Evolutionary conservation across 2,329 filamentous ascomycete species (phyloP).

Genomic region (Ceratocystis cacaofunesta): DNA sequence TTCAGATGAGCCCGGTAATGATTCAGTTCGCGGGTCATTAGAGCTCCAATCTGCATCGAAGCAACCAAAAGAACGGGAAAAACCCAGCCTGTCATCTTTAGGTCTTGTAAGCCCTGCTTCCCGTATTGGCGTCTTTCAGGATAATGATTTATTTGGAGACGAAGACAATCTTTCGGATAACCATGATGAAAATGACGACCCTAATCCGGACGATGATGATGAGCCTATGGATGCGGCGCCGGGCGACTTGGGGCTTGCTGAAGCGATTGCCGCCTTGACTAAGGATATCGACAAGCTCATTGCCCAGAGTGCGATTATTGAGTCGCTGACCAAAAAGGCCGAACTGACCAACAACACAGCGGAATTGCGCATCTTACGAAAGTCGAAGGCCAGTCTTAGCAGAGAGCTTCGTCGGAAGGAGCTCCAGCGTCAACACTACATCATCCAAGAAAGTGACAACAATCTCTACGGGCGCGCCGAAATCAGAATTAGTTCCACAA

Average conservation of each 20-base stretch:
- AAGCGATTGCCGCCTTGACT: constrained; percentile 79
- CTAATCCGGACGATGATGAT: constrained; percentile 49
- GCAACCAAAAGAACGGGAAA: constrained; percentile 38
- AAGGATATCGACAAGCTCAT: constrained; percentile 79
- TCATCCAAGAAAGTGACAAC: constrained; percentile 94
- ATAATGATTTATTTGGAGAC: constrained; percentile 85
- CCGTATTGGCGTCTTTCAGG: constrained; percentile 80
- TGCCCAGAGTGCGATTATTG: constrained; percentile 78
- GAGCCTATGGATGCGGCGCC: constrained; percentile 89
- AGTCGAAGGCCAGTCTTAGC: constrained; percentile 85
- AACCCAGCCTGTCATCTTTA: constrained; percentile 78
- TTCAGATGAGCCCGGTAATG: constrained; percentile 20
- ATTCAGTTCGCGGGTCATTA: constrained; percentile 47
- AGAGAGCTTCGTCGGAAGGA: constrained; percentile 88
- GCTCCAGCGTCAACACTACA: constrained; percentile 89
- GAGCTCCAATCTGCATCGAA: constrained; percentile 28
- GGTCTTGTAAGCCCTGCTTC: constrained; percentile 79
- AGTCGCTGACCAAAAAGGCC: constrained; percentile 82
- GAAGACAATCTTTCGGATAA: constrained; percentile 77
- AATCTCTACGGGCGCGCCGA: constrained; percentile 85
- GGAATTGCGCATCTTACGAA: constrained; percentile 78
- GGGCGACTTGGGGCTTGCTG: constrained; percentile 80
- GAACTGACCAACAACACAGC: constrained; percentile 95
- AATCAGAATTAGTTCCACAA: constrained; percentile 79
- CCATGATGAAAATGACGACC: constrained; percentile 53